phyloP scores from a whole-genome alignment of 176 grass and related monocot species.

The Ananas comosus region DNA sequence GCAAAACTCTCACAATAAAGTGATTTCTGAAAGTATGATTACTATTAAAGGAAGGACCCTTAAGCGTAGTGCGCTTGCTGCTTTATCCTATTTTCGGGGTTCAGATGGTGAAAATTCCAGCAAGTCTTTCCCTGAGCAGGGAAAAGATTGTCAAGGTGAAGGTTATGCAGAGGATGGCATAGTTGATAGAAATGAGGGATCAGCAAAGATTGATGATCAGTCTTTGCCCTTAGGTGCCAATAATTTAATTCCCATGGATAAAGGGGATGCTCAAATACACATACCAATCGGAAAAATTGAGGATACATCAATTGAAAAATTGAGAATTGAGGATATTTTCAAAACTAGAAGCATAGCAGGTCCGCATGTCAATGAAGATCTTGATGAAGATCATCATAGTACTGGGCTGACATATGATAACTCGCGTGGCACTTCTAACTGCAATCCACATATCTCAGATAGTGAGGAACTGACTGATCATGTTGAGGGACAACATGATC shows the following conservation, averaged over 20 bases:
- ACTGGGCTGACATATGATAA: neutral
- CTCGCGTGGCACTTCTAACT: conserved; percentile 8
- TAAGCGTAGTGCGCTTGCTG: conserved; percentile 62
- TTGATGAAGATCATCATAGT: conserved; percentile 5
- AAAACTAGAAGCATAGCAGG: neutral
- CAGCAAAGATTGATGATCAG: neutral
- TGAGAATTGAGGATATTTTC: neutral
- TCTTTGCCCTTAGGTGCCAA: neutral
- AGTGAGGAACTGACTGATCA: conserved; percentile 10
- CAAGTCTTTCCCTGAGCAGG: conserved; percentile 26
- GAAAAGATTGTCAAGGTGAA: conserved; percentile 32
- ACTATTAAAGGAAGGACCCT: conserved; percentile 83
- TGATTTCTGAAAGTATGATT: conserved; percentile 37
- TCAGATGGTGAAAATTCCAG: conserved; percentile 22
- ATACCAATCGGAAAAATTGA: conserved; percentile 6
- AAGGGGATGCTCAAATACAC: conserved; percentile 19
- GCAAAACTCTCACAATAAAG: conserved; percentile 49
- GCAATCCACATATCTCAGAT: conserved; percentile 6
- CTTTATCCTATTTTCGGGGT: conserved; percentile 52
- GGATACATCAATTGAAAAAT: conserved; percentile 9
- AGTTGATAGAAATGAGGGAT: neutral
- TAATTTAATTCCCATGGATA: conserved; percentile 7
- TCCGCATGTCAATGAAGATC: conserved; percentile 15
- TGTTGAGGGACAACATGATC: conserved; percentile 18
- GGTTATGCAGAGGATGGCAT: conserved; percentile 18